Conservation (phyloP, 495 filamentous ascomycete genomes). For the Penicillium waksmanii region DNA sequence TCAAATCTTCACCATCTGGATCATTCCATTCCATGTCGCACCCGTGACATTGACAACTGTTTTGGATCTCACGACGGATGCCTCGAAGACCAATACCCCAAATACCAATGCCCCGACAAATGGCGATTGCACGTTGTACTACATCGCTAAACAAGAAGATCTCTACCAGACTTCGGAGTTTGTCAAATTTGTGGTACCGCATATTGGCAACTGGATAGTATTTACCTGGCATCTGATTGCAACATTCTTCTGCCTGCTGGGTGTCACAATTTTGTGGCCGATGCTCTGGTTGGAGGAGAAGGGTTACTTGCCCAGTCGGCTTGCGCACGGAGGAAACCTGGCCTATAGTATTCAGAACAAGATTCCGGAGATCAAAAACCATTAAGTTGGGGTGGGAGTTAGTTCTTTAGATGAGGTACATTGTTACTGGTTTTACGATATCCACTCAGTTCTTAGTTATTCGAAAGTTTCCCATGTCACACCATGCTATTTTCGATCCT, state of each 20-base stretch:
- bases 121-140: conserved; percentile 52
- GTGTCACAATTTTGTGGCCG: conserved; percentile 55
- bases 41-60: conserved; percentile 73
- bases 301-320: conserved; percentile 23
- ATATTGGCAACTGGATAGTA: conserved; percentile 48
- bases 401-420: background rate
- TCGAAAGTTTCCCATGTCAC: too few relatives aligned
- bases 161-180: conserved; percentile 81
- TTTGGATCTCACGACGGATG: conserved; percentile 57
- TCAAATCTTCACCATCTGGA: conserved; percentile 77
- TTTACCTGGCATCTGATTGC: conserved; percentile 63
- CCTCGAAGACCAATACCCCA: conserved; percentile 22
- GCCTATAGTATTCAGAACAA: conserved; percentile 31
- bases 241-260: conserved; percentile 63
- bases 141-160: conserved; percentile 77
- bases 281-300: conserved; percentile 56
- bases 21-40: conserved; percentile 72
- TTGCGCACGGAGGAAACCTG: conserved; percentile 32
- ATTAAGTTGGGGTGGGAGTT: conserved; percentile 6
- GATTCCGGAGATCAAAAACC: conserved; percentile 32
- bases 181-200: conserved; percentile 63
- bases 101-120: conserved; percentile 31
- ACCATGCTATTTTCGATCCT: too few relatives aligned
- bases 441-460: background rate
- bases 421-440: background rate